Evolutionary conservation across 192 early-diverging fungal genomes (phyloP).

Genomic region (Rhizoclosmatium globosum): DNA sequence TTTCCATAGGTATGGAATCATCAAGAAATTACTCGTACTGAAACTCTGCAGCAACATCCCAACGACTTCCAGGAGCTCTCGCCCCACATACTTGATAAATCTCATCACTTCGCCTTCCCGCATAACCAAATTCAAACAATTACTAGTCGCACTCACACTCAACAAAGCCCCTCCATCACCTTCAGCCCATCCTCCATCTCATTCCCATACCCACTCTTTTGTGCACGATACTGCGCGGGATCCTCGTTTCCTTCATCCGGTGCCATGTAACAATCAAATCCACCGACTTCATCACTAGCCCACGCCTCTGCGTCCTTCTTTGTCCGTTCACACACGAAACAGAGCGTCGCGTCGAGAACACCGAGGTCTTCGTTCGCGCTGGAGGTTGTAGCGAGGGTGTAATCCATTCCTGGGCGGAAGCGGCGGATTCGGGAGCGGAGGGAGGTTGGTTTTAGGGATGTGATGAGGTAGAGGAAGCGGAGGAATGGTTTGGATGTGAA

Average conservation of each 20-base stretch:
- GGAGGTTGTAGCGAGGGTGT: constrained; percentile 72
- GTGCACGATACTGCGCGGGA: constrained; percentile 71
- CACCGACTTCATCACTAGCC: constrained; percentile 59
- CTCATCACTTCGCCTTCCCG: constrained; percentile 78
- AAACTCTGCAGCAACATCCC: constrained; percentile 82
- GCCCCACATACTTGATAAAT: constrained; percentile 87
- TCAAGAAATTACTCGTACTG: constrained; percentile 34
- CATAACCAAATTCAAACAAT: constrained; percentile 73
- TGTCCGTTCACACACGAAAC: constrained; percentile 44
- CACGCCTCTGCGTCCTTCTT: constrained; percentile 32
- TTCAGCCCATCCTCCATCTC: constrained; percentile 32
- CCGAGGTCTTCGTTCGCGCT: constrained; percentile 2
- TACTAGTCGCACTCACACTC: constrained; percentile 70
- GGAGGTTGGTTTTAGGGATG: constrained; percentile 52
- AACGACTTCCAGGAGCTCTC: constrained; percentile 72
- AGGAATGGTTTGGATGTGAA: constrained; percentile 67
- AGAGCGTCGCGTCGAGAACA: constrained; percentile 74
- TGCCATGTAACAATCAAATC: constrained; percentile 81
- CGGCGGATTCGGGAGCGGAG: constrained; percentile 68
- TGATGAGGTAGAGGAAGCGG: constrained; percentile 65
- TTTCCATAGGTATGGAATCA: not conserved
- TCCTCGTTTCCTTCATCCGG: constrained; percentile 72
- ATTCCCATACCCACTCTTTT: constrained; percentile 15
- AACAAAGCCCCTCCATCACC: constrained; percentile 76
- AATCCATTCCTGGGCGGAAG: constrained; percentile 84